Evolutionary conservation across 306 rosid genomes (phyloP).

Genomic region (Acmispon strigosus): DNA sequence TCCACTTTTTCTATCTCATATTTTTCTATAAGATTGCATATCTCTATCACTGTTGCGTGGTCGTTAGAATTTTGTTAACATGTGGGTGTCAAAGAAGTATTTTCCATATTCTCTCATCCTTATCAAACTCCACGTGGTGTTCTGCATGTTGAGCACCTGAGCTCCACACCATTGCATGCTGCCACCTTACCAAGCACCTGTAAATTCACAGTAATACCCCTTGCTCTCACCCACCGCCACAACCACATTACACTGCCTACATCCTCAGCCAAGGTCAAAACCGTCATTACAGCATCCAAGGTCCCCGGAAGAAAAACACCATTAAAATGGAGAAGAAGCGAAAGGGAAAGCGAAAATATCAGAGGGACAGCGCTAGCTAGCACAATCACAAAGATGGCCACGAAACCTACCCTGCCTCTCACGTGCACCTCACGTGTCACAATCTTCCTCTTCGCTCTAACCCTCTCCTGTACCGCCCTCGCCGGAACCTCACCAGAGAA

Average conservation of each 20-base stretch:
- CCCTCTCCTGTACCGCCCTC: neutral
- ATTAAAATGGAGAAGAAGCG: neutral
- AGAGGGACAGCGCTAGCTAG: neutral
- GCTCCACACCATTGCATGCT: neutral
- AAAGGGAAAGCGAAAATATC: neutral
- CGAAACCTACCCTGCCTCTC: slow-evolving; percentile 10
- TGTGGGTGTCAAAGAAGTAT: no score
- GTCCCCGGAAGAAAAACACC: neutral
- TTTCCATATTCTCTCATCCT: neutral
- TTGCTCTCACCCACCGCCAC: neutral
- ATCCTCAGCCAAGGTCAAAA: neutral
- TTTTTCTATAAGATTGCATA: no score
- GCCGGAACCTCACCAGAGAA: neutral
- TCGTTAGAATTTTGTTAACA: no score
- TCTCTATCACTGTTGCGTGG: no score
- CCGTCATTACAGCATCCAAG: neutral
- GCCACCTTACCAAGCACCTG: slow-evolving; percentile 12
- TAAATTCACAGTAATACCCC: slow-evolving; percentile 12
- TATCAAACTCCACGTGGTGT: slow-evolving; percentile 18
- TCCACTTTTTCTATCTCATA: no score
- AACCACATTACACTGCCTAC: no score
- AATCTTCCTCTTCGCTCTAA: slow-evolving; percentile 23
- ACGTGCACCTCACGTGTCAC: slow-evolving; percentile 28
- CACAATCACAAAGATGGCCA: neutral
- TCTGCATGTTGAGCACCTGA: slow-evolving; percentile 24